These are phyloP conservation scores for Tuber calosporum DNA, from an alignment of 495 filamentous ascomycete species.

Conservation along the genomic window DNA sequence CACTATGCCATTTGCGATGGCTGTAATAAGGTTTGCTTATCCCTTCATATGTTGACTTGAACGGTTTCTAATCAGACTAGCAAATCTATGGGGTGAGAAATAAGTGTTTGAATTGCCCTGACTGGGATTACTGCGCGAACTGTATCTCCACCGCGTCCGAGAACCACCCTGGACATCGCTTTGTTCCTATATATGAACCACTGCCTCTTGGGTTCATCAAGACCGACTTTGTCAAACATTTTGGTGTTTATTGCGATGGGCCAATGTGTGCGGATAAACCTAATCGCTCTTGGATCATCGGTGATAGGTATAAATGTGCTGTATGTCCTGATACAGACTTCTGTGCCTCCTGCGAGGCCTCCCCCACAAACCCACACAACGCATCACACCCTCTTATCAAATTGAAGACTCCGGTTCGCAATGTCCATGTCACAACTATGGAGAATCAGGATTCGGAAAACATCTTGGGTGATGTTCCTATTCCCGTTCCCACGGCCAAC, in stretches of 20 bases:
- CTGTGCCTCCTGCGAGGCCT: constrained; percentile 88
- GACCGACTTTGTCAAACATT: constrained; percentile 54
- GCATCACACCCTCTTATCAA: constrained; percentile 92
- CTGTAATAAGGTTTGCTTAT: constrained; percentile 63
- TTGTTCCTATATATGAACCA: constrained; percentile 78
- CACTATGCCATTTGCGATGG: constrained; percentile 93
- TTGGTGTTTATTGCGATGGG: constrained; percentile 90
- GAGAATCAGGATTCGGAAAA: constrained; percentile 55
- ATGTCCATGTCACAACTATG: constrained; percentile 78
- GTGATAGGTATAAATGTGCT: constrained; percentile 91
- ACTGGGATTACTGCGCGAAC: constrained; percentile 90
- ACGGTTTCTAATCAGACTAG: constrained; percentile 45
- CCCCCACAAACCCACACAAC: constrained; percentile 78
- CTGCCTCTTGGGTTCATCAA: constrained; percentile 47
- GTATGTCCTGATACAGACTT: constrained; percentile 95
- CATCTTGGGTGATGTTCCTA: constrained; percentile 31
- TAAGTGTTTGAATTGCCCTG: constrained; percentile 95
- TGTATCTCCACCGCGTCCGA: constrained; percentile 61
- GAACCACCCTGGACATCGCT: constrained; percentile 78
- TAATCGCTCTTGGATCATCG: constrained; percentile 62
- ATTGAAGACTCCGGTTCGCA: constrained; percentile 88
- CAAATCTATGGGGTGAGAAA: constrained; percentile 82
- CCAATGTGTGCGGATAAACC: constrained; percentile 65
- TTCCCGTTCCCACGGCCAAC: constrained; percentile 45
- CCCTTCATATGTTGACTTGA: constrained; percentile 5